phyloP scores from a whole-genome alignment of 129 eudicot genomes.

The Lactuca sativa region DNA sequence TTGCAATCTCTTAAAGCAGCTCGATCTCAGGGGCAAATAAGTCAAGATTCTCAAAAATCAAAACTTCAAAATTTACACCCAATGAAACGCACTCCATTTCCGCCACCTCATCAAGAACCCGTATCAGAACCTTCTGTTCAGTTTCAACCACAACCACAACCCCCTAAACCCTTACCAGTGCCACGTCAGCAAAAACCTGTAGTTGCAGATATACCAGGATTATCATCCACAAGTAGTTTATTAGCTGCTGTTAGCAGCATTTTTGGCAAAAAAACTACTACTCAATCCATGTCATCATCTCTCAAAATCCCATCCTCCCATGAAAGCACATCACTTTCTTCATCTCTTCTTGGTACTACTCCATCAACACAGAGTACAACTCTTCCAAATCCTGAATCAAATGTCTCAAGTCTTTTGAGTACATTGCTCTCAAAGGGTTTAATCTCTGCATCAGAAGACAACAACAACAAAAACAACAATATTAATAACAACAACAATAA shows the following conservation, averaged over 20 bases:
- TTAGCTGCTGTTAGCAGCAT: slow-evolving; percentile 67
- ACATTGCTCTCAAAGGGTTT: slow-evolving; percentile 81
- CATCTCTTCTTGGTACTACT: background rate
- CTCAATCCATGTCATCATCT: background rate
- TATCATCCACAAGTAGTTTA: slow-evolving; percentile 53
- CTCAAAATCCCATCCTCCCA: background rate
- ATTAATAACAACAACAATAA: slow-evolving; percentile 30
- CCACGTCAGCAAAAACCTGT: slow-evolving; percentile 28
- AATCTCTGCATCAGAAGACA: slow-evolving; percentile 60
- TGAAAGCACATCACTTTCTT: background rate
- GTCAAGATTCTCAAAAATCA: slow-evolving; percentile 40
- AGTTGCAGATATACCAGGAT: slow-evolving; percentile 40
- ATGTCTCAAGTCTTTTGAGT: slow-evolving; percentile 72
- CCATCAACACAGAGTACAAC: slow-evolving; percentile 36
- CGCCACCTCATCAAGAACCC: slow-evolving; percentile 37
- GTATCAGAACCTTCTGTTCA: slow-evolving; percentile 21
- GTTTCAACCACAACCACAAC: background rate
- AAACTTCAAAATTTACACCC: slow-evolving; percentile 36
- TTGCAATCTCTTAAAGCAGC: slow-evolving; percentile 24
- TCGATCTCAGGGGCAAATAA: slow-evolving; percentile 31
- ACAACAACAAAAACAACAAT: slow-evolving; percentile 38
- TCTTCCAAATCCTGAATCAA: slow-evolving; percentile 24
- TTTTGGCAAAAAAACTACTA: slow-evolving; percentile 36
- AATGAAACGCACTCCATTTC: slow-evolving; percentile 34
- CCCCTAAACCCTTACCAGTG: slow-evolving; percentile 19